These are phyloP conservation scores for Citeromyces nyonsensis DNA, from an alignment of 805 yeast species.

Conservation along the genomic window DNA sequence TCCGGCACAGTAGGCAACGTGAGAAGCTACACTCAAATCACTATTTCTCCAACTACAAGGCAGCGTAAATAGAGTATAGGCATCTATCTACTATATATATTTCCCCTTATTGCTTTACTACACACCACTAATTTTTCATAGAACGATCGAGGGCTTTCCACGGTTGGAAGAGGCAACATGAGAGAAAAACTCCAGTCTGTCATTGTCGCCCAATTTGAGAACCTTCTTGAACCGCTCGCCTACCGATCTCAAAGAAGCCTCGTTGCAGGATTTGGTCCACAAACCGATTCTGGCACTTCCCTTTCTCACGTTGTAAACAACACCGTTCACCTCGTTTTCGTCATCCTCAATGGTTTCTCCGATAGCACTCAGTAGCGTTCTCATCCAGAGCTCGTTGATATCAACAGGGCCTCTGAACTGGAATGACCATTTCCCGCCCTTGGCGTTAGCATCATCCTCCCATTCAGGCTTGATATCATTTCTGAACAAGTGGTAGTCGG, in stretches of 20 bases:
- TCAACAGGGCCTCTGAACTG: slow-evolving; percentile 49
- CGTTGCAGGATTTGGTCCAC: slow-evolving; percentile 81
- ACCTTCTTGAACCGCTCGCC: slow-evolving; percentile 84
- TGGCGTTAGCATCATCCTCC: slow-evolving; percentile 81
- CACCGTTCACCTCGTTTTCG: slow-evolving; percentile 84
- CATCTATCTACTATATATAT: neutral
- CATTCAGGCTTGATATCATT: slow-evolving; percentile 94
- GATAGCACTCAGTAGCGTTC: slow-evolving; percentile 76
- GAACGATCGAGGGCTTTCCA: neutral
- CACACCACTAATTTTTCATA: neutral
- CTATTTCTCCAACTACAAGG: slow-evolving; percentile 8
- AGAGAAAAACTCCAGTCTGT: slow-evolving; percentile 65
- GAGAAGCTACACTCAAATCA: slow-evolving; percentile 24
- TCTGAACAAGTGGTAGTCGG: slow-evolving; percentile 92
- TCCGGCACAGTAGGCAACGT: slow-evolving; percentile 53
- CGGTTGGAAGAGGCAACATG: slow-evolving; percentile 30
- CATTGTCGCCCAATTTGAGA: slow-evolving; percentile 58
- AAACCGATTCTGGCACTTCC: slow-evolving; percentile 72
- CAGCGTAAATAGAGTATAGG: neutral
- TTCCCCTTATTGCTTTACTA: neutral
- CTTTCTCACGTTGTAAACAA: slow-evolving; percentile 79
- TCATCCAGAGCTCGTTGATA: slow-evolving; percentile 85
- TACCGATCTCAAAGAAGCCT: slow-evolving; percentile 45
- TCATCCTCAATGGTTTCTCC: slow-evolving; percentile 87
- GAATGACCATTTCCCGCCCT: slow-evolving; percentile 93